Percentiles rank a stretch among this genome's conserved stretches.
These are phyloP conservation scores for Eudorina sp. DNA, from an alignment of 139 green algal genomes.

Conservation along the genomic window DNA sequence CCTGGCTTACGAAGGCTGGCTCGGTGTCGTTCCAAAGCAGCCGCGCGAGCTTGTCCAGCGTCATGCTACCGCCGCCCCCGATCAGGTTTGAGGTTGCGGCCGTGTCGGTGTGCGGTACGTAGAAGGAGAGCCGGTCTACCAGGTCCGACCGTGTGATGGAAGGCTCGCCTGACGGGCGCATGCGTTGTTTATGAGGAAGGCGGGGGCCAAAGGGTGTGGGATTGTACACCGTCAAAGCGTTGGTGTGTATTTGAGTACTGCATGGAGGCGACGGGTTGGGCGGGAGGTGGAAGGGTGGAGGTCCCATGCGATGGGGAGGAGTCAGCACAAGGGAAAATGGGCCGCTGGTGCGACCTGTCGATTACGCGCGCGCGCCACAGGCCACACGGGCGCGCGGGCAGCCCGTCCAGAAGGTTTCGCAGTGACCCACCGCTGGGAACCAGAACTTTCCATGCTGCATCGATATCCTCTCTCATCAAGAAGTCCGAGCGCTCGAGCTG, in stretches of 20 bases:
- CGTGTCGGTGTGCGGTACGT: conserved; percentile 5
- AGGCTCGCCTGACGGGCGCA: conserved; percentile 18
- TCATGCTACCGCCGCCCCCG: conserved; percentile 3
- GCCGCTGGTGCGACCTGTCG: no score
- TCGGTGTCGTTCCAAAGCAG: conserved; percentile 1
- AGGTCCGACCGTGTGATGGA: background rate
- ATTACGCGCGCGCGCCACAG: no score
- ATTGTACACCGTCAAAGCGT: background rate
- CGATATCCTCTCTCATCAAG: background rate
- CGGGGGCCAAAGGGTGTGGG: background rate
- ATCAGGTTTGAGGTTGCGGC: background rate
- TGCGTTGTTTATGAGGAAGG: no score
- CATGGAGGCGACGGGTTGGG: background rate
- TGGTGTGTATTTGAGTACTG: background rate
- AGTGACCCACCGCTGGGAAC: background rate
- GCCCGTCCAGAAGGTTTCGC: no score
- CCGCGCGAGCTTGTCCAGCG: background rate
- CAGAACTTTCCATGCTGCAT: conserved; percentile 16
- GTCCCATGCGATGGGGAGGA: no score
- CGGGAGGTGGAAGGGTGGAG: background rate
- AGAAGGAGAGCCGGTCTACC: background rate
- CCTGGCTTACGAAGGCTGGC: background rate
- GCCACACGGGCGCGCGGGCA: no score
- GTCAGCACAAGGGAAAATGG: no score
- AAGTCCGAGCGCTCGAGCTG: conserved; percentile 18